These are phyloP conservation scores for Kurtzmaniella quercitrusa DNA, from an alignment of 1,139 yeast genomes.

Conservation along the genomic window DNA sequence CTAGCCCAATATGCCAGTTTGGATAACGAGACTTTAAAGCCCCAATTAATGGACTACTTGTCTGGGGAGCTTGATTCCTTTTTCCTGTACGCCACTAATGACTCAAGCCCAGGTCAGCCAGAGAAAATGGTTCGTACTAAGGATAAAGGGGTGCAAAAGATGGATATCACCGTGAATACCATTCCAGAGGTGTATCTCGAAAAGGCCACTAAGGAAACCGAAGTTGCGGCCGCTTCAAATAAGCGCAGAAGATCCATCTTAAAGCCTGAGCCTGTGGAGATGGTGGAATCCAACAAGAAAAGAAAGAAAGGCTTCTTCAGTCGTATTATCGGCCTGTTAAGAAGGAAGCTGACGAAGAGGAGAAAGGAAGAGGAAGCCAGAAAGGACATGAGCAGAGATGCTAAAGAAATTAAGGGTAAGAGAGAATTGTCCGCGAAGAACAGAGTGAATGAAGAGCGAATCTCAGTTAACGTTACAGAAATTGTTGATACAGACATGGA, in stretches of 20 bases:
- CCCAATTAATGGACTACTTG: conserved; percentile 18
- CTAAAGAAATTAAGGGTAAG: not conserved
- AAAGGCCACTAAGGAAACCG: not conserved
- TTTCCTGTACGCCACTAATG: conserved; percentile 10
- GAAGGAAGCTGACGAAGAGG: not conserved
- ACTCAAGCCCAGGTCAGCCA: not conserved
- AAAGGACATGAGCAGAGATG: not conserved
- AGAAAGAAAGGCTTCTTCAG: conserved; percentile 6
- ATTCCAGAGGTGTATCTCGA: conserved; percentile 7
- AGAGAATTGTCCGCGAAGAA: not conserved
- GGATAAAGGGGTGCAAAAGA: not conserved
- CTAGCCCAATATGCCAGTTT: conserved; percentile 19
- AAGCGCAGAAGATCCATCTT: not conserved
- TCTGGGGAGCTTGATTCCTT: conserved; percentile 21
- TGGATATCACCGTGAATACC: conserved; percentile 2
- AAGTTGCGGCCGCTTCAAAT: not conserved
- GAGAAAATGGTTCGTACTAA: not conserved
- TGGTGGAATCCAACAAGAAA: not conserved
- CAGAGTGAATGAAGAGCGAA: too few species aligned
- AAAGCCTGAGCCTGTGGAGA: not conserved
- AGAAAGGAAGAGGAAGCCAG: not conserved
- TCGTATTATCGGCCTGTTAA: conserved; percentile 5
- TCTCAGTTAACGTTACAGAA: too few species aligned
- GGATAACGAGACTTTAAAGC: conserved; percentile 11
- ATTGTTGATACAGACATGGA: not conserved